A percentile compares a stretch with the other conserved stretches of the same genome.
These are phyloP conservation scores for Ramularia collo-cygni DNA, from an alignment of 2,329 filamentous ascomycete species.

Conservation along the genomic window DNA sequence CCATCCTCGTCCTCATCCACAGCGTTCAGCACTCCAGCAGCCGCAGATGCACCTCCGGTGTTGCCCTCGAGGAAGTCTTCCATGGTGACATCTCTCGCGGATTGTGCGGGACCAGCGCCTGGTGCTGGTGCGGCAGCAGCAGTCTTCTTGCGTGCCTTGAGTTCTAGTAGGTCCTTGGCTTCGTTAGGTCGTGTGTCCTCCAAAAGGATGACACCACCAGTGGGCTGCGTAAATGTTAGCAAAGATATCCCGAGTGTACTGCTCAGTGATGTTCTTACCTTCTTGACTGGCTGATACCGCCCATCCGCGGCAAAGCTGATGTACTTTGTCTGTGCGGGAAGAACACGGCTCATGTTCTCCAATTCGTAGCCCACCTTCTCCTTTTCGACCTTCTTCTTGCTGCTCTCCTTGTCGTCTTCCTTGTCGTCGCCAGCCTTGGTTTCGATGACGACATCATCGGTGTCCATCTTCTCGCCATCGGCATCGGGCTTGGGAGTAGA, in stretches of 20 bases:
- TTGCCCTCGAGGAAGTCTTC: conserved; percentile 19
- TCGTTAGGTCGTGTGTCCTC: conserved; percentile 75
- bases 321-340: conserved; percentile 89
- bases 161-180: conserved; percentile 73
- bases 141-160: conserved; percentile 78
- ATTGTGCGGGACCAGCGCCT: conserved; percentile 17
- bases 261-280: conserved; percentile 51
- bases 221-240: conserved; percentile 59
- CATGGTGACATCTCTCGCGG: conserved; percentile 29
- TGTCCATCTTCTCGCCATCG: conserved; percentile 75
- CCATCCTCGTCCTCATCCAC: conserved; percentile 79
- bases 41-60: conserved; percentile 27
- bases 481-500: conserved; percentile 62
- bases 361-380: conserved; percentile 96
- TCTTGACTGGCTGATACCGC: conserved; percentile 87
- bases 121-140: conserved; percentile 38
- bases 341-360: conserved; percentile 92
- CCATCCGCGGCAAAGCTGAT: conserved; percentile 78
- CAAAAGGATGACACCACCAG: conserved; percentile 87
- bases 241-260: background rate
- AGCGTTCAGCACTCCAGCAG: conserved; percentile 74
- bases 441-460: conserved; percentile 39
- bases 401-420: conserved; percentile 50
- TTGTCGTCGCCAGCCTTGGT: conserved; percentile 31
- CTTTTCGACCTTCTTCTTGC: conserved; percentile 87